Evolutionary conservation across 2,329 filamentous ascomycete genomes (phyloP).

Genomic region (Aspergillus brunneoviolaceus): DNA sequence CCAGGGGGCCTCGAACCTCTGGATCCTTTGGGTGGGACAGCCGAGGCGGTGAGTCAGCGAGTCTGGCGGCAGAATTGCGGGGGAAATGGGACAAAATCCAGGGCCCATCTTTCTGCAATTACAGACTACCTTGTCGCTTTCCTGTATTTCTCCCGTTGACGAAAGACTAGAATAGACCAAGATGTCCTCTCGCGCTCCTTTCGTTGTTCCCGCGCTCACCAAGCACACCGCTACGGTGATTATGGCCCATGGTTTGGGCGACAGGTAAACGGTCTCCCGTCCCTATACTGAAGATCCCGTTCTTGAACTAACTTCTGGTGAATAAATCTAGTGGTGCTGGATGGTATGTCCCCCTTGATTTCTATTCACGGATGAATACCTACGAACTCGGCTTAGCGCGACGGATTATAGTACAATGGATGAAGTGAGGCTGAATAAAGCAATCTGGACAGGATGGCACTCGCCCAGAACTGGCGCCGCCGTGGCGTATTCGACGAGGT

Average conservation of each 20-base stretch:
- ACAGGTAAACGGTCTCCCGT: conserved; percentile 58
- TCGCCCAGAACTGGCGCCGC: conserved; percentile 84
- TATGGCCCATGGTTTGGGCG: conserved; percentile 88
- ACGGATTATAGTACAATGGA: not conserved
- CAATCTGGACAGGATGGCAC: conserved; percentile 55
- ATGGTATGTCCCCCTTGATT: conserved; percentile 37
- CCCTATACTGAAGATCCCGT: not conserved
- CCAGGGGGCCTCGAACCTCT: not conserved
- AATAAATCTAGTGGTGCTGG: conserved; percentile 45
- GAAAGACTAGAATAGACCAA: conserved; percentile 16
- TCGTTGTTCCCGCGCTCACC: conserved; percentile 75
- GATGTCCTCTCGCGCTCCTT: conserved; percentile 52
- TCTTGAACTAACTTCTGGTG: conserved; percentile 8
- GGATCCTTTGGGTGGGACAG: not conserved
- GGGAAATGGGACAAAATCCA: conserved; percentile 7
- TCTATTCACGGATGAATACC: not conserved
- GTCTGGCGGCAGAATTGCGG: conserved; percentile 28
- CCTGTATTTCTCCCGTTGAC: not conserved
- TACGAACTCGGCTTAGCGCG: not conserved
- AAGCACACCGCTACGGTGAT: conserved; percentile 94
- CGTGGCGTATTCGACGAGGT: conserved; percentile 81
- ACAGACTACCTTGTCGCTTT: not conserved
- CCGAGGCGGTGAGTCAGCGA: conserved; percentile 22
- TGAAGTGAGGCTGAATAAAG: not conserved
- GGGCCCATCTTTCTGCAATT: conserved; percentile 3